Evolutionary conservation across 192 early-diverging fungal genomes (phyloP).

Genomic region (Helicostylum pulchrum): DNA sequence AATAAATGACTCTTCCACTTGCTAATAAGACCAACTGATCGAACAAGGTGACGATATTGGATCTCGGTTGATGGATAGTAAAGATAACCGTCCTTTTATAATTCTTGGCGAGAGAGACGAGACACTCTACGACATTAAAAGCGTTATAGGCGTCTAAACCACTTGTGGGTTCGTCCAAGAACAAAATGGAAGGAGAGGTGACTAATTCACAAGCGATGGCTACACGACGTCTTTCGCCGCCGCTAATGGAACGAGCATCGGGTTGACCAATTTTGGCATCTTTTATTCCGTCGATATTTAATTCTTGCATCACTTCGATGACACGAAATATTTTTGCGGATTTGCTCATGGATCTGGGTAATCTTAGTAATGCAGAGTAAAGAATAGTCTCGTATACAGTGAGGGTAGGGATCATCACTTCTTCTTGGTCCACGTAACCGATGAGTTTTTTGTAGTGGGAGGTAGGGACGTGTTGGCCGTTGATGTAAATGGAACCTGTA

Average conservation of each 20-base stretch:
- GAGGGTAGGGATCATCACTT: constrained; percentile 49
- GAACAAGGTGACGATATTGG: constrained; percentile 88
- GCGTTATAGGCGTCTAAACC: constrained; percentile 92
- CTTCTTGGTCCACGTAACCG: constrained; percentile 72
- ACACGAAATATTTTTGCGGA: constrained; percentile 69
- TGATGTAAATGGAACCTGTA: constrained; percentile 73
- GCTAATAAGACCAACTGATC: constrained; percentile 85
- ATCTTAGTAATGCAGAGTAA: constrained; percentile 81
- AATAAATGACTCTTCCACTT: constrained; percentile 79
- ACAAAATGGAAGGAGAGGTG: constrained; percentile 86
- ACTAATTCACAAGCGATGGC: constrained; percentile 93
- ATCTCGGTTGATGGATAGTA: constrained; percentile 94
- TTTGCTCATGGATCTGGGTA: constrained; percentile 69
- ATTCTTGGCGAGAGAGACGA: constrained; percentile 73
- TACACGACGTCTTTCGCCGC: constrained; percentile 91
- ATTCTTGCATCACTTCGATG: constrained; percentile 77
- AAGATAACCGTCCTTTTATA: constrained; percentile 81
- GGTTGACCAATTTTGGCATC: constrained; percentile 74
- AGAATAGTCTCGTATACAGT: constrained; percentile 82
- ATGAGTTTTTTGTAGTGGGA: constrained; percentile 68
- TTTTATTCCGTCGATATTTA: constrained; percentile 81
- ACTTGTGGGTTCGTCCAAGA: constrained; percentile 81
- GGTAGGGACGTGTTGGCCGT: constrained; percentile 64
- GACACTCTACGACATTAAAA: constrained; percentile 89
- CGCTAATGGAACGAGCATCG: constrained; percentile 78